Percentiles rank a stretch among this genome's conserved stretches.
Evolutionary conservation across 2,329 filamentous ascomycete species (phyloP).

Genomic region (Chrysoporthe puriensis): DNA sequence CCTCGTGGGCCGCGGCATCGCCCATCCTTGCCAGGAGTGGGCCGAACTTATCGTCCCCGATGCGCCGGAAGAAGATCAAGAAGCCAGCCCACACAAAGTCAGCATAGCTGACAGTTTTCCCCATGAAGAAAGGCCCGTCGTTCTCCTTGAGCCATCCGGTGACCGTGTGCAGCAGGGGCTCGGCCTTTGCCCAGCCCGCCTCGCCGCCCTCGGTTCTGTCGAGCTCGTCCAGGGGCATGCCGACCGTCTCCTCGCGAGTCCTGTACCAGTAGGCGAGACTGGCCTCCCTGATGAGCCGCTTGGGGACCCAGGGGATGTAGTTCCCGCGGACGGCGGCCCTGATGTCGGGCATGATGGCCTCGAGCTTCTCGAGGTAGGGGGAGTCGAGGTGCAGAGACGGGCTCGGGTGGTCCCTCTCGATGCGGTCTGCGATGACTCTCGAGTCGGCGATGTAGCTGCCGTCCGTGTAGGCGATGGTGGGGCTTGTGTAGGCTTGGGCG

Average conservation of each 20-base stretch:
- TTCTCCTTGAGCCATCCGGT: constrained; percentile 57
- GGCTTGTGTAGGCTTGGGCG: constrained; percentile 54
- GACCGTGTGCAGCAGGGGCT: constrained; percentile 40
- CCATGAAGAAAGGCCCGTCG: constrained; percentile 65
- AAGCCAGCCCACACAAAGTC: constrained; percentile 54
- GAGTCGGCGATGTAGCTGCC: constrained; percentile 68
- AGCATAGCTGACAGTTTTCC: constrained; percentile 57
- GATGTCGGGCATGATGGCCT: constrained; percentile 42
- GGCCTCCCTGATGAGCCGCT: constrained; percentile 52
- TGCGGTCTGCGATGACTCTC: constrained; percentile 56
- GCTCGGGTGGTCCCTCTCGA: constrained; percentile 62
- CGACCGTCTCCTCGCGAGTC: constrained; percentile 53
- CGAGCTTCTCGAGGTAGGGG: constrained; percentile 50
- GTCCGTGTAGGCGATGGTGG: constrained; percentile 58
- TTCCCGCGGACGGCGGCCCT: constrained; percentile 43
- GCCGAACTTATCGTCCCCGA: constrained; percentile 42
- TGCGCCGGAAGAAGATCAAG: constrained; percentile 41
- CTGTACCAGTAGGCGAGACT: constrained; percentile 59
- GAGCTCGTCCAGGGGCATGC: constrained; percentile 57
- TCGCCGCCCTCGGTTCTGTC: constrained; percentile 53
- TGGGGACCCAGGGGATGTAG: constrained; percentile 53
- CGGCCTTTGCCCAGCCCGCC: constrained; percentile 50
- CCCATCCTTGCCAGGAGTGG: constrained; percentile 43
- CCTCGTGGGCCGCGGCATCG: constrained; percentile 43
- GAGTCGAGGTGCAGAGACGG: constrained; percentile 63